A percentile compares a stretch with the other conserved stretches of the same genome.
Evolutionary conservation across 164 flowering plant genomes (phyloP).

Genomic region (Stephania japonica): DNA sequence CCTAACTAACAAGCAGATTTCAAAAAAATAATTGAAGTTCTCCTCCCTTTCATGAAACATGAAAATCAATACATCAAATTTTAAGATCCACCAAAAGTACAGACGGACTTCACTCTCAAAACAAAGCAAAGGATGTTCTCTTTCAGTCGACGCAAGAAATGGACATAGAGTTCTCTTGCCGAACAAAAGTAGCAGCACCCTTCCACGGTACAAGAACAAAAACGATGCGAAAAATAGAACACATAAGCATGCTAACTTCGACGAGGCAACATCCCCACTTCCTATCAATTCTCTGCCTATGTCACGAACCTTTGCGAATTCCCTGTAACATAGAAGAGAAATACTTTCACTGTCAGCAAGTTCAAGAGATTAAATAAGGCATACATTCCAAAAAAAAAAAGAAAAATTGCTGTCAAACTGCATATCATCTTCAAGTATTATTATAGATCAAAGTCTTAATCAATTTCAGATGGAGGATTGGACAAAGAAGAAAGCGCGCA

Average conservation of each 20-base stretch:
- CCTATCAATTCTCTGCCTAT: slow-evolving; percentile 48
- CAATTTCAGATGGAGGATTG: too few relatives aligned
- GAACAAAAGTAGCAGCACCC: slow-evolving; percentile 13
- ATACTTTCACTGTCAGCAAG: not conserved
- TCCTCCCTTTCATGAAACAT: too few relatives aligned
- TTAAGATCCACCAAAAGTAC: too few relatives aligned
- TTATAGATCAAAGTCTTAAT: too few relatives aligned
- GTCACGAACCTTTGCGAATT: slow-evolving; percentile 45
- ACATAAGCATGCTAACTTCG: slow-evolving; percentile 75
- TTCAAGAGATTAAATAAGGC: not conserved
- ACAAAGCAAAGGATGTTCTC: too few relatives aligned
- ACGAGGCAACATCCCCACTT: slow-evolving; percentile 36
- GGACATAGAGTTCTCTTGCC: slow-evolving; percentile 15
- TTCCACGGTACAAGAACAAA: slow-evolving; percentile 4
- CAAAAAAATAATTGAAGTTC: too few relatives aligned
- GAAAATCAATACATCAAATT: too few relatives aligned
- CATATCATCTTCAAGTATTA: too few relatives aligned
- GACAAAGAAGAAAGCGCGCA: slow-evolving; percentile 9
- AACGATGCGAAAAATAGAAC: slow-evolving; percentile 12
- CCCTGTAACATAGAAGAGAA: slow-evolving; percentile 31
- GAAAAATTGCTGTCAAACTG: too few relatives aligned
- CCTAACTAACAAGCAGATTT: too few relatives aligned
- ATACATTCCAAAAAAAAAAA: too few relatives aligned
- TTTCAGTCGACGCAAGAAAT: not conserved
- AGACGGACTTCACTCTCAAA: too few relatives aligned